Evolutionary conservation across 2,329 filamentous ascomycete species (phyloP), one percentile per base, ranked within the genome.

Genomic region (Aspergillus piperis): DNA sequence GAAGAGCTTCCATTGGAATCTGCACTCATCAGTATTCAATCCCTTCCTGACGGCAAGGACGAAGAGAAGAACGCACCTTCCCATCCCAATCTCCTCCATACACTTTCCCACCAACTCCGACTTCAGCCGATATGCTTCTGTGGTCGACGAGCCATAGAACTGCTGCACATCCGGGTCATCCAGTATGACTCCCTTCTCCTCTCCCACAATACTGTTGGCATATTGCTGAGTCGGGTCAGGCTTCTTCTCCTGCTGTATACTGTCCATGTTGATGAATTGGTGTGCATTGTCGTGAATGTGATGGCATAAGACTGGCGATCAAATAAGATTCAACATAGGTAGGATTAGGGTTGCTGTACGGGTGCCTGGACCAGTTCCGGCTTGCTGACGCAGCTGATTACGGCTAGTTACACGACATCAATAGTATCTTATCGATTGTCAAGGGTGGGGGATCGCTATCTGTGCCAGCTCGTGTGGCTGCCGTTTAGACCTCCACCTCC

Each of bases 1-100:
- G 68, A 89, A 89, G 1, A 90, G 80, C 66, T 87, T 83, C 85
- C 86, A 89, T 69, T 81, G 79, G 11, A 71, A 72, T 38, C 69
- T 71, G 49, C 10, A 10, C 11, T 61, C 17, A 65, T 60, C 36
- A 53, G 7, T 38, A 41, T 25, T 1, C 1, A 7, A 39, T 3
- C 21, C 3, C 8, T 3, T 13, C 15, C 15, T 8, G 1, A 11
- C 4, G 1, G 3, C 5, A 3, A 48, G 1, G 3, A 13, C n/a
- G 2, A 8, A 3, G 17, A 15, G 10, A 38, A 15, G n/a, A 36
- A 52, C 66, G 78, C 66, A 78, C 76, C 61, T 60, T 60, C 70
- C 70, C 69, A 72, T 72, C 1, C 70, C 70, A 57, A 72, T 71
- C 10, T 70, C 66, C 30, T 68, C 64, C 62, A 72, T 64, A 27